Percentiles rank a stretch among this genome's conserved stretches.
phyloP scores from a whole-genome alignment of 2,329 filamentous ascomycete genomes.

The Aspergillus neoniger region DNA sequence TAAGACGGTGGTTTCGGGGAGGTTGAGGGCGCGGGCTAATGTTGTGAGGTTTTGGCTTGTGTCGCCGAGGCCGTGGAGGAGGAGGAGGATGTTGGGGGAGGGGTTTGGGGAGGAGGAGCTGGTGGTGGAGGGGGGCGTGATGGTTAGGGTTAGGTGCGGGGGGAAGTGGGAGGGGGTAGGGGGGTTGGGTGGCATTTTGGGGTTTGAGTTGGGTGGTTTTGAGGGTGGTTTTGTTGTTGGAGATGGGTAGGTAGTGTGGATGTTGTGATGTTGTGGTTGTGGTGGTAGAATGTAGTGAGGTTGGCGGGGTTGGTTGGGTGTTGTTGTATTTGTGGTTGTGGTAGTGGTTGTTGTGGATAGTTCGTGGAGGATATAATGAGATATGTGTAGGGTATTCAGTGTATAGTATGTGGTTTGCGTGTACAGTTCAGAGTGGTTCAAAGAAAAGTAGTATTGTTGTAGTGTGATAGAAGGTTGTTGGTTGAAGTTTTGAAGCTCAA shows the following conservation, averaged over 20 bases:
- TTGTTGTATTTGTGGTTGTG: not conserved
- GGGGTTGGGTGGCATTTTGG: conserved; percentile 32
- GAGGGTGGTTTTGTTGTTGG: not conserved
- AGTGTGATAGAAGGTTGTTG: not conserved
- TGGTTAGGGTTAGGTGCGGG: conserved; percentile 39
- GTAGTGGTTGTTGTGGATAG: not conserved
- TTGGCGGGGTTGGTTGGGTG: not conserved
- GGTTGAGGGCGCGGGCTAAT: conserved; percentile 67
- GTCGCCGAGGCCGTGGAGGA: conserved; percentile 85
- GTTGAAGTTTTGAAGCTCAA: not conserved
- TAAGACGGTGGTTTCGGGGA: conserved; percentile 77
- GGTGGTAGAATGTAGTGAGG: not conserved
- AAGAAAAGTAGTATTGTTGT: not conserved
- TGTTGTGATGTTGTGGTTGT: not conserved
- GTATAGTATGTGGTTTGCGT: too few relatives aligned
- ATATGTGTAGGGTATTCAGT: too few relatives aligned
- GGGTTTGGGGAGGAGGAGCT: conserved; percentile 47
- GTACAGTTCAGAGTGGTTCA: too few relatives aligned
- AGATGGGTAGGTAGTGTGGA: not conserved
- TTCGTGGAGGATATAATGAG: not conserved
- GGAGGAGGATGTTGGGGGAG: conserved; percentile 73
- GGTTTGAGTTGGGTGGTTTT: not conserved
- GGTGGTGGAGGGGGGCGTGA: conserved; percentile 44
- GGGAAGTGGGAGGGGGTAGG: conserved; percentile 52
- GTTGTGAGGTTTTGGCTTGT: conserved; percentile 66